Percentiles rank a stretch among this genome's conserved stretches.
Conservation (phyloP, 2,329 filamentous ascomycete genomes). For the Colletotrichum limetticola region DNA sequence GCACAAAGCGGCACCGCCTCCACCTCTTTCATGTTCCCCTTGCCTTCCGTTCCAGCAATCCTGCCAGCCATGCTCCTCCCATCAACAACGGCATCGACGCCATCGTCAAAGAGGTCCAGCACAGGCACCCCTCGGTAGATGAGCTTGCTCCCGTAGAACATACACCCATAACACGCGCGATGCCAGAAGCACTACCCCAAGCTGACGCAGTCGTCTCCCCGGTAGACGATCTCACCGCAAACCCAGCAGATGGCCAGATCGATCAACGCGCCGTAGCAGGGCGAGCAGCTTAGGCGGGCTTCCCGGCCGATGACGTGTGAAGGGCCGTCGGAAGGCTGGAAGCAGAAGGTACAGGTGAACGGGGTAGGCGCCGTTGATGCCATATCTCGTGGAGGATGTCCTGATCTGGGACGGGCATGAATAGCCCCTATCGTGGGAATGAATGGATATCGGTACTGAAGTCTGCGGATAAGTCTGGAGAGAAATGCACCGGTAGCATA, state of each 20-base stretch:
- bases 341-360: constrained; percentile 69
- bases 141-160: constrained; percentile 59
- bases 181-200: constrained; percentile 73
- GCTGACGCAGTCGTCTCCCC: constrained; percentile 65
- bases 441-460: neutral
- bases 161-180: constrained; percentile 64
- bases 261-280: constrained; percentile 59
- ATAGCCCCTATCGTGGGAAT: neutral
- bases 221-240: constrained; percentile 64
- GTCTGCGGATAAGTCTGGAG: neutral
- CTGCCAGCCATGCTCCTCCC: neutral
- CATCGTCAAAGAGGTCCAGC: constrained; percentile 45
- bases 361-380: constrained; percentile 20
- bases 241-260: constrained; percentile 68
- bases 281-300: constrained; percentile 59
- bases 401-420: neutral
- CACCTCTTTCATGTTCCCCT: constrained; percentile 51
- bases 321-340: constrained; percentile 49
- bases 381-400: neutral
- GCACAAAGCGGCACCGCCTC: constrained; percentile 60
- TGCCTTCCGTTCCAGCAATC: constrained; percentile 18
- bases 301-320: constrained; percentile 56
- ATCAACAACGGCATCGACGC: constrained; percentile 30
- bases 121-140: constrained; percentile 49
- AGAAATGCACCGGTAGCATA: neutral